Evolutionary conservation across 352 stramenopile species (phyloP), one percentile per base, ranked within the genome.

Genomic region (Lagenidium giganteum): DNA sequence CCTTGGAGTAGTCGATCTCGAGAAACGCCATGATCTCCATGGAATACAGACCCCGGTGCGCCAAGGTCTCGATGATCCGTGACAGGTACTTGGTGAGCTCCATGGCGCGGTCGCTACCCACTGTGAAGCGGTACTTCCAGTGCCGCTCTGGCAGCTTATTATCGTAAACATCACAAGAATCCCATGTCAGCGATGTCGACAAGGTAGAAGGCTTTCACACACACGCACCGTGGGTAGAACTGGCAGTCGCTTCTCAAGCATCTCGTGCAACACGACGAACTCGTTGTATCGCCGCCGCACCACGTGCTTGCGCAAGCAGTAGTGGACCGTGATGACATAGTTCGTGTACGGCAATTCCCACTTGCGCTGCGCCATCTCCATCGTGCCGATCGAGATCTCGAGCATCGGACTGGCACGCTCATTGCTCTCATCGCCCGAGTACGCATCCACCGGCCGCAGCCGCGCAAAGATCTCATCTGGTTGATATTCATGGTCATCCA

Each of bases 271-370:
- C 14, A 58, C 43, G 22, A 64, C 34, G 42, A 88, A 88, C 47
- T 88, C 75, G 11, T 57, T 67, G 63, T 84, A 88, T 12, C 75
- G 62, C 1, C 75, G 75, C 3, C 75, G 70, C 30, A 88, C 70
- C 14, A 85, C 56, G 49, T 88, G 71, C 22, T 67, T 73, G 24
- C 75, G 69, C 21, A 88, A 55, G 42, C 71, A 85, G 37, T 85
- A 88, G 57, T 85, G 75, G 24, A 88, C 75, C 18, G 58, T 63
- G 20, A 88, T 47, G 9, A 88, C 75, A 37, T 84, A 88, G 55
- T 80, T 85, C 18, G 71, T 80, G 54, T 88, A 83, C n/a, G 75
- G 75, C 14, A 85, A 59, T 4, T 60, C 46, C 29, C 65, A 71
- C 2, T 54, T 40, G 33, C 64, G 57, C 54, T 88, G 75, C 1